Evolutionary conservation across 345 rosid species (phyloP).

Genomic region (Citrus sp.): DNA sequence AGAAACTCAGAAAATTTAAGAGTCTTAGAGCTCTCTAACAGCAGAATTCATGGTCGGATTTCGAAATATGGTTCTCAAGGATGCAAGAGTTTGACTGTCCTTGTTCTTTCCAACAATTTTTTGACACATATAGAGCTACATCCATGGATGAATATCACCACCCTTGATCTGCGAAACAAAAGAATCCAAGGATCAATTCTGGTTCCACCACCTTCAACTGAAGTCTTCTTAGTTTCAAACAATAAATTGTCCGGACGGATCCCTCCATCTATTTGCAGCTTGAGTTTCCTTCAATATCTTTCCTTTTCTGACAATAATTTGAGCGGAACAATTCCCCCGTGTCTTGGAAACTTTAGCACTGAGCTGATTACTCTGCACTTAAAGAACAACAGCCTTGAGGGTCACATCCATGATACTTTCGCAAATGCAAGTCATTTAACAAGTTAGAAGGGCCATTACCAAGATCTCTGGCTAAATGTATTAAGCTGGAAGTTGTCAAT

Average conservation of each 20-base stretch:
- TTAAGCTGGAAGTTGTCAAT: too few relatives aligned
- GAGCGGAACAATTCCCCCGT: rapidly evolving
- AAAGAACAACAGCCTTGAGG: too few relatives aligned
- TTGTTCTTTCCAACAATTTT: background rate
- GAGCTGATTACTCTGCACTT: too few relatives aligned
- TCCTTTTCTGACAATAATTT: too few relatives aligned
- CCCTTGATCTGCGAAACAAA: slow-evolving; percentile 10
- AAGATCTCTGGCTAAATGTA: too few relatives aligned
- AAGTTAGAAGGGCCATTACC: too few relatives aligned
- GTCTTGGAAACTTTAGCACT: too few relatives aligned
- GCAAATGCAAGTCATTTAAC: too few relatives aligned
- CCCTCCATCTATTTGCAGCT: too few relatives aligned
- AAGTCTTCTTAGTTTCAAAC: background rate
- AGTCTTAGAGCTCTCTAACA: background rate
- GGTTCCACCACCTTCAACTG: background rate
- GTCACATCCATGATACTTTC: too few relatives aligned
- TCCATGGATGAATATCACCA: background rate
- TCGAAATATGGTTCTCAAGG: background rate
- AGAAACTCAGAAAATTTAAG: background rate
- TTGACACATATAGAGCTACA: background rate
- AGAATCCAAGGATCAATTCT: slow-evolving; percentile 1
- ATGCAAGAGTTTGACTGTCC: background rate
- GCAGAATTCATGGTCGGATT: background rate
- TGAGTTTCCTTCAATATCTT: background rate
- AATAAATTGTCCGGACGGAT: background rate